Evolutionary conservation across 108 stramenopile genomes (phyloP), one percentile per base, ranked within the genome.

Genomic region (Parmales sp.): DNA sequence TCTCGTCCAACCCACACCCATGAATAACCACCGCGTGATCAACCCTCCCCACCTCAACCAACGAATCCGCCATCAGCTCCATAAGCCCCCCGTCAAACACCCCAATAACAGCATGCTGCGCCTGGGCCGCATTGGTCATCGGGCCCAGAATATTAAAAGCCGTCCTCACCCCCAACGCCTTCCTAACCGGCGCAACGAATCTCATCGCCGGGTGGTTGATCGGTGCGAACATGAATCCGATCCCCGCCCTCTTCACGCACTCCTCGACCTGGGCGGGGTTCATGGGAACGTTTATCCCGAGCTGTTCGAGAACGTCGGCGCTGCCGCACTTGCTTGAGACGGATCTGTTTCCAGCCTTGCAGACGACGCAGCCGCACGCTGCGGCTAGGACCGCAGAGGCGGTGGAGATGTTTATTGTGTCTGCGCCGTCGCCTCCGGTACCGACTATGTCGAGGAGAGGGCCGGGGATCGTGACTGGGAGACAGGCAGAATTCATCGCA

Each of bases 341-440:
- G 31, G 87, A 89, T 0, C 93, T 83, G 78, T 96, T 97, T 25
- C 98, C 98, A 4, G 91, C 90, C 85, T 99, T 99, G 76, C 94
- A 91, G 0, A 94, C 95, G 18, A 79, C 85, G 73, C 88, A 90
- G 2, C 98, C 98, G 65, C 84, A 89, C 0, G 96, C 95, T 18
- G 98, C 98, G n/a, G 94, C 90, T 19, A 99, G 71, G 19, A 99
- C 91, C 6, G 90, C 93, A 37, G 84, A 79, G 0, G 95, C 93
- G 0, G 98, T 99, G 46, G 83, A 86, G 66, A 99, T 95, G 72
- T 99, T 99, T 74, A 99, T 94, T 39, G 98, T 99, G 73, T 96
- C 90, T 38, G 96, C 96, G 19, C 96, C 96, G 71, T 99, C 98
- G 28, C 98, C 98, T n/a, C 98, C 98, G 18, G 98, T 99, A 29